A percentile compares a stretch with the other conserved stretches of the same genome.
These are phyloP conservation scores for Meredithiella fracta DNA, from an alignment of 2,329 filamentous ascomycete species.

Conservation along the genomic window DNA sequence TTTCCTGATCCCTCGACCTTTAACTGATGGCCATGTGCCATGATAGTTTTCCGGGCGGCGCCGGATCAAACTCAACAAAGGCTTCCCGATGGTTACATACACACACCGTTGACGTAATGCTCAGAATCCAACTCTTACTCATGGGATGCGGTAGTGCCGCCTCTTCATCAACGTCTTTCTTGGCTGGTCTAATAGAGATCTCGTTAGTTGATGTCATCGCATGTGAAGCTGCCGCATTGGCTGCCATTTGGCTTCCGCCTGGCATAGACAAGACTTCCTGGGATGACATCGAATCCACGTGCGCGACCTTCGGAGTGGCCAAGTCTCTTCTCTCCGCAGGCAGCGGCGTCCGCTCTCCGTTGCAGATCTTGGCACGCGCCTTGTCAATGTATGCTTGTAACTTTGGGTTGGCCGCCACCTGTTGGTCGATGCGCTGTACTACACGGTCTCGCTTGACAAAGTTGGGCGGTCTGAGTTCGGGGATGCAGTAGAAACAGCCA, in stretches of 20 bases:
- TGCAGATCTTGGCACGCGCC: slow-evolving; percentile 1
- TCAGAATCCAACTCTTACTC: slow-evolving; percentile 14
- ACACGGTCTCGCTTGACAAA: slow-evolving; percentile 5
- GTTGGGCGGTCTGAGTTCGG: slow-evolving; percentile 6
- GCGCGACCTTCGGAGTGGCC: neutral
- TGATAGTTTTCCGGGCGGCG: slow-evolving; percentile 4
- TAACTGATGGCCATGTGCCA: slow-evolving; percentile 9
- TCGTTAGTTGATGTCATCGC: neutral
- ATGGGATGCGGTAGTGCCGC: slow-evolving; percentile 1
- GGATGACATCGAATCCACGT: neutral
- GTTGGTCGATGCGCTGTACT: neutral
- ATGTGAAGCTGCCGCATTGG: neutral
- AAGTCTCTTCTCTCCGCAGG: neutral
- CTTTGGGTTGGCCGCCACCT: neutral
- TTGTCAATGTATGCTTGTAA: slow-evolving; percentile 6
- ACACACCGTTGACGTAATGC: slow-evolving; percentile 10
- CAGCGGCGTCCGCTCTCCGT: neutral
- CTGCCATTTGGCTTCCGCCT: neutral
- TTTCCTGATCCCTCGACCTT: slow-evolving; percentile 7
- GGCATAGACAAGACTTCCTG: neutral
- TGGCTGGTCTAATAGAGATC: neutral
- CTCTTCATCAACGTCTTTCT: neutral
- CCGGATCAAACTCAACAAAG: slow-evolving; percentile 8
- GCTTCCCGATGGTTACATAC: slow-evolving; percentile 10
- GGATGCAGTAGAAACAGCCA: slow-evolving; percentile 11